Evolutionary conservation across 257 asterid species (phyloP), one percentile per base, ranked within the genome.

Genomic region (Solanum clarkiae): DNA sequence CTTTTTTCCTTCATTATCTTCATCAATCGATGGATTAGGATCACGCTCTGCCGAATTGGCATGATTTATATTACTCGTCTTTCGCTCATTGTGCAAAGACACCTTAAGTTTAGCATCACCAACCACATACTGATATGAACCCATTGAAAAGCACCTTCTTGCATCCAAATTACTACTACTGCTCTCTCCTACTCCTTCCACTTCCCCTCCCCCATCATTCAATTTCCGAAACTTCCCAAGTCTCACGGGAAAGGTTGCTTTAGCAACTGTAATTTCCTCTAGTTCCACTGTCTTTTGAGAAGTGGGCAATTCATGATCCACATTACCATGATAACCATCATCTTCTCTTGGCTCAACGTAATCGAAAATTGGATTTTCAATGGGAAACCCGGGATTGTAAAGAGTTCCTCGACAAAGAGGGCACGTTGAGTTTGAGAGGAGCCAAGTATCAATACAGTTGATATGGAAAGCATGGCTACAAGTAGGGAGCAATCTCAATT

Each of bases 381-480:
- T 84, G 8, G 99, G 88, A 85, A 91, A 93, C 9, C 94, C 98
- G 0, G 98, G 98, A 81, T 90, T 92, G 86, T 88, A 96, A 63
- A 96, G 95, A 14, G 94, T 84, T 62, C 91, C 94, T 84, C 99
- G 88, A 80, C 99, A 96, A 47, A 96, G 97, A n/a, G 99, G 99
- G 65, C 99, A 96, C 0, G 98, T 91, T 6, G 99, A 96, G 86
- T 96, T 95, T 1, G 98, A 91, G 29, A 94, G 87, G n/a, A 96
- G 98, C 99, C 99, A 96, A 56, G 98, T 96, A 74, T 95, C 99
- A 18, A 94, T 95, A 83, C 99, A 96, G 24, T 56, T 90, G 86
- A 95, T 90, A 84, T 96, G 99, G 87, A 96, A 96, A 60, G 99
- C 99, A 88, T 96, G 99, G 90, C 98, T 92, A 86, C 99, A 96